Conservation (phyloP, 2,329 filamentous ascomycete genomes). For the Onygena corvina region DNA sequence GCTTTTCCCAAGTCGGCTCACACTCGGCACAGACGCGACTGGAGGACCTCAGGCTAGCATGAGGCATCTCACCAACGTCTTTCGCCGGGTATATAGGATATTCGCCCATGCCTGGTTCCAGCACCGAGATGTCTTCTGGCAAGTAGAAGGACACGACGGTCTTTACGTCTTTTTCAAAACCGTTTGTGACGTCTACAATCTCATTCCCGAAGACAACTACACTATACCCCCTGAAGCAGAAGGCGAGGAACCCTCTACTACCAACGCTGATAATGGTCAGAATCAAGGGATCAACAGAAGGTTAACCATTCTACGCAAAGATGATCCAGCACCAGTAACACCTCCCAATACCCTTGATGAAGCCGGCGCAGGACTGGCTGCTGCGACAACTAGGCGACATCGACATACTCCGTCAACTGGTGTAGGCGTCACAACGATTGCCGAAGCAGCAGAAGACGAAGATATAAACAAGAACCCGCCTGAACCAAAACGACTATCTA, state of each 20-base stretch:
- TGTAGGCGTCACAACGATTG: conserved; percentile 61
- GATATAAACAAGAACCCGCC: conserved; percentile 7
- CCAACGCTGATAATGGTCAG: background rate
- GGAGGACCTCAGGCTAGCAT: conserved; percentile 35
- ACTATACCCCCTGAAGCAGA: conserved; percentile 90
- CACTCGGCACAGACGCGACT: conserved; percentile 39
- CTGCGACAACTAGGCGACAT: conserved; percentile 63
- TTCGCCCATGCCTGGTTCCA: conserved; percentile 99
- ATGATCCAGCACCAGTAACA: conserved; percentile 24
- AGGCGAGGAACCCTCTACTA: conserved; percentile 35
- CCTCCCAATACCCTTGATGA: conserved; percentile 9
- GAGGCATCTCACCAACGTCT: conserved; percentile 79
- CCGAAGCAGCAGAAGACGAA: conserved; percentile 46
- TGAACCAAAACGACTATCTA: background rate
- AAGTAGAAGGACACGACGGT: conserved; percentile 78
- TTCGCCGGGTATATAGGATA: conserved; percentile 85
- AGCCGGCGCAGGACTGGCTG: conserved; percentile 19
- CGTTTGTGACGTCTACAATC: conserved; percentile 80
- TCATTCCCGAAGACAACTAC: conserved; percentile 89
- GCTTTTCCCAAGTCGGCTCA: conserved; percentile 80
- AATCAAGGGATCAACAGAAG: conserved; percentile 14
- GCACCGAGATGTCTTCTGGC: conserved; percentile 89
- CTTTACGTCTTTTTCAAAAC: conserved; percentile 95
- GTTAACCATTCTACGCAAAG: conserved; percentile 32
- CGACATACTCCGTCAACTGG: conserved; percentile 55